Percentiles rank a stretch among this genome's conserved stretches.
Evolutionary conservation across 1,284 basidiomycete species (phyloP).

Genomic region (Cutaneotrichosporon spelunceum): DNA sequence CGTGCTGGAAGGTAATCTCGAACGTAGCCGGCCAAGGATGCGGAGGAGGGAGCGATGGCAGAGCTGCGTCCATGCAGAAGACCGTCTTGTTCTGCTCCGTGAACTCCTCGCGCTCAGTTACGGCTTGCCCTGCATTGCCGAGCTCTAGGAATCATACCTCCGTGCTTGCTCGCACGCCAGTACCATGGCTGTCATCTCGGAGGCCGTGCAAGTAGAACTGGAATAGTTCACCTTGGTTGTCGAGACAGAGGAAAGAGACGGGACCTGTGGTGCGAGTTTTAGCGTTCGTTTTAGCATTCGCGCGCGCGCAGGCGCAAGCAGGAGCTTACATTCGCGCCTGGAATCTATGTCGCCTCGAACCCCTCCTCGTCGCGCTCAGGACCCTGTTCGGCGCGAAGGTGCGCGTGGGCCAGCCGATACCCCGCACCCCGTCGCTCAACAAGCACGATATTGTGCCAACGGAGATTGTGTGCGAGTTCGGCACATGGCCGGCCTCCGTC

Average conservation of each 20-base stretch:
- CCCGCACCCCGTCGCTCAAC: not conserved
- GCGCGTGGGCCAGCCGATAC: not conserved
- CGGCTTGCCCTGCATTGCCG: not conserved
- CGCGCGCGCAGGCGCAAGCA: not conserved
- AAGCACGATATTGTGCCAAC: not conserved
- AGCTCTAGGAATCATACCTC: not conserved
- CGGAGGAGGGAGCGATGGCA: too few species aligned
- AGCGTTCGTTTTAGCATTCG: not conserved
- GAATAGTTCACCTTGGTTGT: not conserved
- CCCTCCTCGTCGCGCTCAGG: not conserved
- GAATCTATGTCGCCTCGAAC: not conserved
- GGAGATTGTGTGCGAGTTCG: conserved; percentile 1
- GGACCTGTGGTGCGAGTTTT: not conserved
- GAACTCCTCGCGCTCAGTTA: not conserved
- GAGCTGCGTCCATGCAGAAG: not conserved
- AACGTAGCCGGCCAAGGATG: too few species aligned
- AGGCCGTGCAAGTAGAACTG: not conserved
- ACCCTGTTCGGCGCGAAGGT: not conserved
- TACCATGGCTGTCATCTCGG: not conserved
- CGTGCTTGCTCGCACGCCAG: not conserved
- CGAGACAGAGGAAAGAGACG: not conserved
- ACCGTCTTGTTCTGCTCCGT: not conserved
- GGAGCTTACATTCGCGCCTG: not conserved
- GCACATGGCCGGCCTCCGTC: not conserved
- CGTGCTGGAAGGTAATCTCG: too few species aligned